These are phyloP conservation scores for Wickerhamia fluorescens DNA, from an alignment of 805 yeast species.

Conservation along the genomic window DNA sequence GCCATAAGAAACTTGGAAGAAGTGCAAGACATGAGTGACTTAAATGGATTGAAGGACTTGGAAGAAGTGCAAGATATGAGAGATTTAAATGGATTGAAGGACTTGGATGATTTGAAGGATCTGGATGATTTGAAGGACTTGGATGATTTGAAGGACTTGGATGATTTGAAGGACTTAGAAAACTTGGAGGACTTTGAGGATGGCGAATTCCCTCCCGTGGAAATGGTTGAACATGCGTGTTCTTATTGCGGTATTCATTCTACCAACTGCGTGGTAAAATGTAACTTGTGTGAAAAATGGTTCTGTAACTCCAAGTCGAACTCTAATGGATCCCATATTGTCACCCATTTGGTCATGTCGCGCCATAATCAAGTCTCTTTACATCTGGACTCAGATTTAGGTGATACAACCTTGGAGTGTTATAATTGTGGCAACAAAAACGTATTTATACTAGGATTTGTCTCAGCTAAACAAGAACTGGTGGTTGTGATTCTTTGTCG, in stretches of 20 bases:
- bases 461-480: constrained; percentile 78
- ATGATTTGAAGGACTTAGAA: no score
- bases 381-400: constrained; percentile 75
- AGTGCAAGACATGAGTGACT: no score
- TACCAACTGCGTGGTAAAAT: constrained; percentile 62
- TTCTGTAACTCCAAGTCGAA: constrained; percentile 71
- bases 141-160: no score
- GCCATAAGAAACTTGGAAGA: no score
- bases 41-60: no score
- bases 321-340: constrained; percentile 67
- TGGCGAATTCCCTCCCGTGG: no score
- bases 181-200: no score
- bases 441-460: constrained; percentile 77
- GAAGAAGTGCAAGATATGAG: no score
- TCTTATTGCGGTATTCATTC: constrained; percentile 70
- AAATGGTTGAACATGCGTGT: constrained; percentile 39
- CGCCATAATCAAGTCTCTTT: constrained; percentile 68
- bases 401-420: constrained; percentile 84
- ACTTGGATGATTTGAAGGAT: not conserved
- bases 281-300: constrained; percentile 77
- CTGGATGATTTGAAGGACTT: not conserved
- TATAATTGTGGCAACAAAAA: constrained; percentile 83
- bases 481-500: constrained; percentile 85
- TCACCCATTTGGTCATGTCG: constrained; percentile 76
- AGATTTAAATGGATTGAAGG: no score